These are phyloP conservation scores for Bretziella fagacearum DNA, from an alignment of 2,329 filamentous ascomycete species.

Conservation along the genomic window DNA sequence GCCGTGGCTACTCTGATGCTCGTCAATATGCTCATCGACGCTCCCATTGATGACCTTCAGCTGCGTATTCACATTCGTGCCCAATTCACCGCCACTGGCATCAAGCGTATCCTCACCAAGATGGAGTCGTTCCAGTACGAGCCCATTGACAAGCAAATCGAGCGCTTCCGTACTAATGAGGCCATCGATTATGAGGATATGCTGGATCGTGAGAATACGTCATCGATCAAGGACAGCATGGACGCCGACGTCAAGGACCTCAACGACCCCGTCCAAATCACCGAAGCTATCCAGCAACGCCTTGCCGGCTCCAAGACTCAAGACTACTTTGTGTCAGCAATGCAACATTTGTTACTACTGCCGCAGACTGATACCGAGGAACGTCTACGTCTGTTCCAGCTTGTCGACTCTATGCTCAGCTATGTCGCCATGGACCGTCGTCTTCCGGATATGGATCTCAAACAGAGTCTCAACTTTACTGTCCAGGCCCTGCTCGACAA, in stretches of 20 bases:
- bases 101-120: slow-evolving; percentile 85
- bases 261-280: slow-evolving; percentile 82
- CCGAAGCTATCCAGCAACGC: slow-evolving; percentile 77
- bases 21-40: slow-evolving; percentile 92
- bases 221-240: slow-evolving; percentile 73
- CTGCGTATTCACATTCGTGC: slow-evolving; percentile 85
- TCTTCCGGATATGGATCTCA: slow-evolving; percentile 90
- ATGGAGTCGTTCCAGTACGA: slow-evolving; percentile 99
- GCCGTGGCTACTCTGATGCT: slow-evolving; percentile 86
- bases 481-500: slow-evolving; percentile 92
- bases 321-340: slow-evolving; percentile 88
- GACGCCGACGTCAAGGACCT: slow-evolving; percentile 82
- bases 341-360: slow-evolving; percentile 89
- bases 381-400: slow-evolving; percentile 83
- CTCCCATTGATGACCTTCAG: slow-evolving; percentile 74
- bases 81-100: slow-evolving; percentile 88
- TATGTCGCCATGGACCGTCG: slow-evolving; percentile 97
- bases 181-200: slow-evolving; percentile 97
- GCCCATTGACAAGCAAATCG: slow-evolving; percentile 94
- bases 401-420: slow-evolving; percentile 96
- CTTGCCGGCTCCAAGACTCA: slow-evolving; percentile 70
- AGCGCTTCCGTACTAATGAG: slow-evolving; percentile 82
- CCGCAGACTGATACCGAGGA: slow-evolving; percentile 85
- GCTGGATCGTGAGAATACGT: slow-evolving; percentile 66
- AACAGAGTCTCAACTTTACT: slow-evolving; percentile 93